Evolutionary conservation across 768 basidiomycete species (phyloP), one percentile per base, ranked within the genome.

Genomic region (Mycena latifolia): DNA sequence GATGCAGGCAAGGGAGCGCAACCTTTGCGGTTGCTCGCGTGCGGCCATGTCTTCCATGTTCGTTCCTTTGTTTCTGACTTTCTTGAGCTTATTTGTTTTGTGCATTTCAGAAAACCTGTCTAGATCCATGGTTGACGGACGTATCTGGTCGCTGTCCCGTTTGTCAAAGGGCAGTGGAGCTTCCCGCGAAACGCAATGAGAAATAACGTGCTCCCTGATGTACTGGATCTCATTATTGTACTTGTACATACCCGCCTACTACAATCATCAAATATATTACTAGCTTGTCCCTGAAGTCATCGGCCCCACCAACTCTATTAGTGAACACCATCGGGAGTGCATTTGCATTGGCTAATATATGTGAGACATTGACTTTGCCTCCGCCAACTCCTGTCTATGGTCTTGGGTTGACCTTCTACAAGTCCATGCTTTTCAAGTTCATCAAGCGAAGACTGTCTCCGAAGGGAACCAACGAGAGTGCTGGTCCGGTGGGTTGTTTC

Each of bases 31-130:
- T 76, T 94, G 41, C 77, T 96, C 55, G 82, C 82, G 3, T 97
- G 95, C 70, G 91, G 91, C 3, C 95, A 97, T 82, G 92, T 92
- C 51, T 97, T 95, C 78, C 95, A 97, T 79, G 94, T 95, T 67
- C 77, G 92, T 81, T 5, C 31, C 15, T 61, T 29, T 37, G 56
- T 35, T 51, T n/a, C 15, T 45, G 53, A 33, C 47, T 45, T 61
- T 60, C 67, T 46, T 11, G 52, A n/a, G 58, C 65, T 65, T 15
- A 67, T 45, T 61, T 64, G 66, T 35, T 41, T 37, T 35, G 33
- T 22, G 61, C 15, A 52, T 35, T 61, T 24, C 69, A 93, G 93
- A 89, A 93, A 92, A 89, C 90, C 25, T 97, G 95, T 75, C 78
- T 96, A 46, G 95, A 97, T 74, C 93, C 94, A 24, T 97, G 95